Base-by-base conservation (phyloP, 352 stramenopile species). In the Phytophthora uliginosa region DNA sequence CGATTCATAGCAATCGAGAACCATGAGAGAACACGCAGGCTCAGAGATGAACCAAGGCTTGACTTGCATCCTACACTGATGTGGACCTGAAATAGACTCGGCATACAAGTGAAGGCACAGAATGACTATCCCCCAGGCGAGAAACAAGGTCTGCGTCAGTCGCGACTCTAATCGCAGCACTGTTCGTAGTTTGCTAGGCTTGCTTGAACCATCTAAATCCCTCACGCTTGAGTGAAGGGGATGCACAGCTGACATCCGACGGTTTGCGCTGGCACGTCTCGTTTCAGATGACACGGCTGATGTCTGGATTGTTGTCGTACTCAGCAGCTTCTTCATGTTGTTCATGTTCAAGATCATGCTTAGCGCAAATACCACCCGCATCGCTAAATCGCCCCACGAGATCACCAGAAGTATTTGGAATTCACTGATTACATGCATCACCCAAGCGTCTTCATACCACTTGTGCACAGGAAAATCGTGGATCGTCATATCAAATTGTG, bases 401-500 rank as follows among this genome's bases (percentile, higher is more conserved):
- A 33, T 51, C 9, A 86, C 79, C 10, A 84, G 42, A 24, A 84
- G 56, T 34, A 91, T 66, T 48, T 76, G 71, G 54, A 89, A 82
- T n/a, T 89, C 79, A 50, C 76, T 86, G 36, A 81, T 74, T 2
- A 72, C 72, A 40, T 84, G 69, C 18, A 80, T 72, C 6, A 78
- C 70, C 81, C 79, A 87, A 8, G 53, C 47, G 53, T 89, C 74
- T 26, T 78, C 64, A 51, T 78, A 88, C 82, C 82, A 91, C 45
- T 79, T 82, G 5, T 58, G 18, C 31, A 69, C 57, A 2, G 63
- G 63, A 38, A 79, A 85, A 7, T 60, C 69, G 17, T 66, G 51
- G 0, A 52, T 74, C 0, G 36, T 10, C 12, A 58, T 53, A n/a
- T 77, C 55, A 22, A 76, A 76, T 47, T 81, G 63, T 17, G 58